Evolutionary conservation across 768 basidiomycete genomes (phyloP).

Genomic region (Serendipita indica): DNA sequence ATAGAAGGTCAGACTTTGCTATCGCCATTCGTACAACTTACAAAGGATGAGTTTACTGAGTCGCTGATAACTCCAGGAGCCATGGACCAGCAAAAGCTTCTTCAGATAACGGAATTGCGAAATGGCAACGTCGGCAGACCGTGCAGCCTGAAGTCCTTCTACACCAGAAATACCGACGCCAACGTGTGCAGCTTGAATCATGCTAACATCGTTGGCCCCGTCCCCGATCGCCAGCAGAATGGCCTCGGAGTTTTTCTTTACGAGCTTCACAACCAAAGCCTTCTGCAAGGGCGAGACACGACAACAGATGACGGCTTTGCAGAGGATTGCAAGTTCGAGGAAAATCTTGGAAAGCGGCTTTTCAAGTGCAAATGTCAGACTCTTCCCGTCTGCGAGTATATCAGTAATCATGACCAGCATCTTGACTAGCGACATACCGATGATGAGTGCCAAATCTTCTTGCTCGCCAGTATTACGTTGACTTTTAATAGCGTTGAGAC

Average conservation of each 20-base stretch:
- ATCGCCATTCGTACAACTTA: slow-evolving; percentile 26
- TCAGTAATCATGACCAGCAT: slow-evolving; percentile 8
- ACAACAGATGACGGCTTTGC: slow-evolving; percentile 98
- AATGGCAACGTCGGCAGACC: slow-evolving; percentile 94
- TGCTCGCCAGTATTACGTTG: slow-evolving; percentile 82
- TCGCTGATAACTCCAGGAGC: slow-evolving; percentile 95
- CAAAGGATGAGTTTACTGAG: slow-evolving; percentile 92
- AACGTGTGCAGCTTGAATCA: slow-evolving; percentile 98
- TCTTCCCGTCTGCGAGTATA: slow-evolving; percentile 67
- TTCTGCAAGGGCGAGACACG: slow-evolving; percentile 97
- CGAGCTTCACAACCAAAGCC: slow-evolving; percentile 94
- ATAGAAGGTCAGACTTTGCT: slow-evolving; percentile 8
- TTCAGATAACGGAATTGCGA: slow-evolving; percentile 94
- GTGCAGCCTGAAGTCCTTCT: slow-evolving; percentile 97
- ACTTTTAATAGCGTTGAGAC: slow-evolving; percentile 83
- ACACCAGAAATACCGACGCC: slow-evolving; percentile 96
- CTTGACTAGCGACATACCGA: slow-evolving; percentile 44
- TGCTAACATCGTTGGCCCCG: slow-evolving; percentile 95
- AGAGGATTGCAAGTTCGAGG: slow-evolving; percentile 91
- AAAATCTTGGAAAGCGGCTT: slow-evolving; percentile 83
- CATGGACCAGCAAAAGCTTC: slow-evolving; percentile 90
- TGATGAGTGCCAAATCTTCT: slow-evolving; percentile 88
- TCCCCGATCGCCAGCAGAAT: slow-evolving; percentile 96
- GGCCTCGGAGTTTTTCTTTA: slow-evolving; percentile 88
- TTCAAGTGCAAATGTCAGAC: slow-evolving; percentile 79